Conservation (phyloP, 495 filamentous ascomycete species). For the Neurospora sp. region DNA sequence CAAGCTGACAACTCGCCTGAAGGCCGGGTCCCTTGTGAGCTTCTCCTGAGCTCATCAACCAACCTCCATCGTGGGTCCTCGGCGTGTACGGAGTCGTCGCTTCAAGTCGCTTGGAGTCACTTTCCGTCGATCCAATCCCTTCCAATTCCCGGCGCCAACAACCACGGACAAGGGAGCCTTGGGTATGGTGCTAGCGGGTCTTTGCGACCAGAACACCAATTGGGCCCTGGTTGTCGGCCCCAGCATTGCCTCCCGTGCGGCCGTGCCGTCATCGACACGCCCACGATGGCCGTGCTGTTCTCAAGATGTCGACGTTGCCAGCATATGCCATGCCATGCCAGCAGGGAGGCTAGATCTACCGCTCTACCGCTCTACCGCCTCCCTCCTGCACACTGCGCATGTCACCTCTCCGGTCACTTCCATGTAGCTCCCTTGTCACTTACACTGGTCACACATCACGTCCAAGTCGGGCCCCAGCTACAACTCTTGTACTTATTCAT, state of each 20-base stretch:
- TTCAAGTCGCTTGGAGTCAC: not conserved
- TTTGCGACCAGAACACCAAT: not conserved
- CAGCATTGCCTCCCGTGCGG: constrained; percentile 4
- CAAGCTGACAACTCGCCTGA: not conserved
- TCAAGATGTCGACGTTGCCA: not conserved
- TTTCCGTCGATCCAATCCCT: not conserved
- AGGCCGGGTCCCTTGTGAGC: not conserved
- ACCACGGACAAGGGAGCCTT: not conserved
- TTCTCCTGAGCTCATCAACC: not conserved
- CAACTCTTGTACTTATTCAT: not conserved
- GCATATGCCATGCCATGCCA: not conserved
- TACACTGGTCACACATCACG: constrained; percentile 1
- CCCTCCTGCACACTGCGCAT: not conserved
- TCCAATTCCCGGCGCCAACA: not conserved
- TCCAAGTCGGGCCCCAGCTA: not conserved
- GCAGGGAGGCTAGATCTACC: not conserved
- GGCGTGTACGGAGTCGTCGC: not conserved
- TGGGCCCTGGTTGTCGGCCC: not conserved
- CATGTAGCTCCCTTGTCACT: not conserved
- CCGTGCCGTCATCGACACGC: constrained; percentile 10
- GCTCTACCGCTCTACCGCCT: not conserved
- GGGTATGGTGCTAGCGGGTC: not conserved
- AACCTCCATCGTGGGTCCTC: not conserved
- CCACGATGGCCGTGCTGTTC: not conserved
- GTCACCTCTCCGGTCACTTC: not conserved